Evolutionary conservation across 495 filamentous ascomycete species (phyloP).

Genomic region (Neurospora sp.): DNA sequence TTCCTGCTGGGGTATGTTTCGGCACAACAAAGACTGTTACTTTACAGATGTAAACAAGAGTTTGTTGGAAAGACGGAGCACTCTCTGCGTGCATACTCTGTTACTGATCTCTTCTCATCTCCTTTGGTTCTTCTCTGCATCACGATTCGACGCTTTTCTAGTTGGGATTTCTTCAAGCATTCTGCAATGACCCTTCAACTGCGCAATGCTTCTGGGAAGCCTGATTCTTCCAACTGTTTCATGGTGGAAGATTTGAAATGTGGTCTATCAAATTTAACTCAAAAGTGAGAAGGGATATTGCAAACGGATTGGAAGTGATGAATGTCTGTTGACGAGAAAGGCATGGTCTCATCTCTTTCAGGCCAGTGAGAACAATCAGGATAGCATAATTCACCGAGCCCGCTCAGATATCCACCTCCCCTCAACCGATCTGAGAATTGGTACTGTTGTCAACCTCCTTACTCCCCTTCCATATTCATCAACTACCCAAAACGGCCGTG

Average conservation of each 20-base stretch:
- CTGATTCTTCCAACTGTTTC: neutral
- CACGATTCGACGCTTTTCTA: neutral
- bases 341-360: neutral
- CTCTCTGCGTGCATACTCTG: neutral
- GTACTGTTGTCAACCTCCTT: neutral
- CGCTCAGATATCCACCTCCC: neutral
- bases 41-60: neutral
- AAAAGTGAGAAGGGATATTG: neutral
- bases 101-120: neutral
- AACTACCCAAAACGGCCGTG: neutral
- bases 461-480: neutral
- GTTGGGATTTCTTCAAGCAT: neutral
- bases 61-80: neutral
- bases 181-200: neutral
- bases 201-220: neutral
- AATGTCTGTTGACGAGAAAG: neutral
- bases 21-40: neutral
- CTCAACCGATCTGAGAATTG: neutral
- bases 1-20: neutral
- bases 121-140: neutral
- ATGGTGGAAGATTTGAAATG: neutral
- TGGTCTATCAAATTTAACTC: neutral
- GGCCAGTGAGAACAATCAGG: neutral
- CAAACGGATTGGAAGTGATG: neutral
- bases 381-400: neutral